Evolutionary conservation across 352 stramenopile genomes (phyloP).

Genomic region (Phytopythium delawarense): DNA sequence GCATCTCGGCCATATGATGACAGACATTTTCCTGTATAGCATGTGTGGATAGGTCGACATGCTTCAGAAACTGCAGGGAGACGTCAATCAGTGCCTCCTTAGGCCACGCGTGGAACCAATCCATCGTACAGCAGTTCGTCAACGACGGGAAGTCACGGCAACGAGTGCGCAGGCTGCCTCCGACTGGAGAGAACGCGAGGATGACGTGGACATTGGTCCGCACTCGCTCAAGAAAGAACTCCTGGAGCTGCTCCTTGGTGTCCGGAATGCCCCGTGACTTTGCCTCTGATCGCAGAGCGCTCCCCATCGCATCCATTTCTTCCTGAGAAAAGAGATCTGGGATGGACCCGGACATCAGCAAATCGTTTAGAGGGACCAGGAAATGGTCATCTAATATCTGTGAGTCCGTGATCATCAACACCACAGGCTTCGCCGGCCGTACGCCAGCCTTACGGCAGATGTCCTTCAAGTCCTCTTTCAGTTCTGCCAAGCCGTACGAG

Average conservation of each 20-base stretch:
- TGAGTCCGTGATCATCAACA: constrained; percentile 87
- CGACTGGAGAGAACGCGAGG: constrained; percentile 84
- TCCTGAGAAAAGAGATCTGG: constrained; percentile 83
- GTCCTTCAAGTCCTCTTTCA: constrained; percentile 88
- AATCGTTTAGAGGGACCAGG: constrained; percentile 84
- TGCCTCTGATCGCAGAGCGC: constrained; percentile 67
- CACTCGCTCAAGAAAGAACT: constrained; percentile 90
- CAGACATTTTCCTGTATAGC: constrained; percentile 90
- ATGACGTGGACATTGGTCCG: constrained; percentile 85
- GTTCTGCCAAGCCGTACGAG: constrained; percentile 66
- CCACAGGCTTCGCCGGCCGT: constrained; percentile 79
- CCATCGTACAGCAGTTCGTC: constrained; percentile 67
- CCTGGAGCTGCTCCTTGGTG: constrained; percentile 86
- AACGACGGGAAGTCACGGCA: constrained; percentile 80
- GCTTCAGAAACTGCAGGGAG: constrained; percentile 78
- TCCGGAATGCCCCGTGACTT: constrained; percentile 86
- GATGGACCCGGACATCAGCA: constrained; percentile 75
- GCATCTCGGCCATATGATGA: constrained; percentile 92
- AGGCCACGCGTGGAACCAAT: constrained; percentile 92
- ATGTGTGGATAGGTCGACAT: constrained; percentile 55
- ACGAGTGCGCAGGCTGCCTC: constrained; percentile 60
- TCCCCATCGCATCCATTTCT: constrained; percentile 87
- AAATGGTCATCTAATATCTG: constrained; percentile 86
- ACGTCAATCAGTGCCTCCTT: constrained; percentile 87
- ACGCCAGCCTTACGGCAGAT: constrained; percentile 86